A percentile compares a stretch with the other conserved stretches of the same genome.
Evolutionary conservation across 805 yeast species (phyloP).

Genomic region (Lipomyces sp.): DNA sequence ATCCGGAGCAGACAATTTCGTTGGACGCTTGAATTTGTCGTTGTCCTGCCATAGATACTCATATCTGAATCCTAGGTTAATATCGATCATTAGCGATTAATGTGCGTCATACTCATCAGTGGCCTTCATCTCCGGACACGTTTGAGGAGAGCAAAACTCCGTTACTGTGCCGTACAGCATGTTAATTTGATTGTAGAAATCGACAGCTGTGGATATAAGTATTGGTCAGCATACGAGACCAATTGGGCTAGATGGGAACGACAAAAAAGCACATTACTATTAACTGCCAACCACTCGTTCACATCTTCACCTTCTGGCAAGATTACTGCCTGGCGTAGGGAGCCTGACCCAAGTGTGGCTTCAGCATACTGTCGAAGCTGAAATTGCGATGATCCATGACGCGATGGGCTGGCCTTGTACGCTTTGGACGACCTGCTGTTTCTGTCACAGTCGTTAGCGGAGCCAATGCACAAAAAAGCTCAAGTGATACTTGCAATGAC

Average conservation of each 20-base stretch:
- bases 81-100: background rate
- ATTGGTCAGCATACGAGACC: background rate
- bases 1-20: constrained; percentile 90
- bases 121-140: constrained; percentile 97
- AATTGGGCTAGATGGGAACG: background rate
- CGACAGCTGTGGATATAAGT: constrained; percentile 65
- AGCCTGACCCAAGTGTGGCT: constrained; percentile 91
- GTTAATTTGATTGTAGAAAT: constrained; percentile 92
- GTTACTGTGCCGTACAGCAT: constrained; percentile 96
- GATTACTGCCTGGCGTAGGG: constrained; percentile 88
- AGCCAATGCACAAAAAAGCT: background rate
- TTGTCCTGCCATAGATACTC: constrained; percentile 96
- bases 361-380: constrained; percentile 82
- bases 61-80: constrained; percentile 16
- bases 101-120: constrained; percentile 73
- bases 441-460: constrained; percentile 4
- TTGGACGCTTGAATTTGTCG: constrained; percentile 66
- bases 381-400: constrained; percentile 44
- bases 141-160: constrained; percentile 91
- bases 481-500: constrained; percentile 23
- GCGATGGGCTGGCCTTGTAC: constrained; percentile 45
- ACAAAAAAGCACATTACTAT: constrained; percentile 45
- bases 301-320: constrained; percentile 90
- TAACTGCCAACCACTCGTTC: constrained; percentile 96
- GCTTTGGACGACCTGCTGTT: constrained; percentile 33